Conservation (phyloP, 352 stramenopile species). For the Pythium plurisporium region DNA sequence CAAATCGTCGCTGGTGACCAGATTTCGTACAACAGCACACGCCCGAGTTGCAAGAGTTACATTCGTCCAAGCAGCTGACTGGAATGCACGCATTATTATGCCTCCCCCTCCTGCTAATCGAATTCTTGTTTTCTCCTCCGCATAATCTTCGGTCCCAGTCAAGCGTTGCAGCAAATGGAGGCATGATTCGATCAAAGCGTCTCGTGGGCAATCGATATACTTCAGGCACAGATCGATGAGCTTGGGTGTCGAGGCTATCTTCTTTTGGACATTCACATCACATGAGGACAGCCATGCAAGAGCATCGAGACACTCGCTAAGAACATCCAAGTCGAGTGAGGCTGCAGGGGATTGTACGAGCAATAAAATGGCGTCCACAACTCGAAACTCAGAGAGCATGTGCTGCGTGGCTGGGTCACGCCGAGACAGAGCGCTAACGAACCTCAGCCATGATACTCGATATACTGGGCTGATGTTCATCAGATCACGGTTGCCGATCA, state of each 20-base stretch:
- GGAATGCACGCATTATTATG: slow-evolving; percentile 46
- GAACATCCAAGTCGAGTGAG: slow-evolving; percentile 28
- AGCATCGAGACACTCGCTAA: slow-evolving; percentile 43
- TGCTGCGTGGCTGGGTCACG: slow-evolving; percentile 46
- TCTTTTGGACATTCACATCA: slow-evolving; percentile 28
- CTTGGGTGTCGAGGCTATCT: slow-evolving; percentile 38
- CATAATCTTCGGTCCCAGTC: slow-evolving; percentile 24
- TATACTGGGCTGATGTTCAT: slow-evolving; percentile 14
- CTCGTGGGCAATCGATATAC: slow-evolving; percentile 33
- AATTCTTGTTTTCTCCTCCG: slow-evolving; percentile 36
- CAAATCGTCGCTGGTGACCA: slow-evolving; percentile 40
- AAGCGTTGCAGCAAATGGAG: slow-evolving; percentile 57
- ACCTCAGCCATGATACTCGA: slow-evolving; percentile 36
- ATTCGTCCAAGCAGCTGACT: slow-evolving; percentile 7
- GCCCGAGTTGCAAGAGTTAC: slow-evolving; percentile 29
- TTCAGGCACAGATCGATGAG: slow-evolving; percentile 44
- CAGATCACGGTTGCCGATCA: slow-evolving; percentile 37
- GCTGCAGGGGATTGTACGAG: slow-evolving; percentile 47
- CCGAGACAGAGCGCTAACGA: slow-evolving; percentile 37
- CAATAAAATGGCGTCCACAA: slow-evolving; percentile 43
- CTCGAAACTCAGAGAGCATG: slow-evolving; percentile 43
- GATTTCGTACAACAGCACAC: slow-evolving; percentile 43
- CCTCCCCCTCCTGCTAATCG: slow-evolving; percentile 23
- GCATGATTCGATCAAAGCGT: slow-evolving; percentile 33
- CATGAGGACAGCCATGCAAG: slow-evolving; percentile 50